Base-by-base conservation (phyloP, 1,284 basidiomycete species). In the Tylopilus sp. region DNA sequence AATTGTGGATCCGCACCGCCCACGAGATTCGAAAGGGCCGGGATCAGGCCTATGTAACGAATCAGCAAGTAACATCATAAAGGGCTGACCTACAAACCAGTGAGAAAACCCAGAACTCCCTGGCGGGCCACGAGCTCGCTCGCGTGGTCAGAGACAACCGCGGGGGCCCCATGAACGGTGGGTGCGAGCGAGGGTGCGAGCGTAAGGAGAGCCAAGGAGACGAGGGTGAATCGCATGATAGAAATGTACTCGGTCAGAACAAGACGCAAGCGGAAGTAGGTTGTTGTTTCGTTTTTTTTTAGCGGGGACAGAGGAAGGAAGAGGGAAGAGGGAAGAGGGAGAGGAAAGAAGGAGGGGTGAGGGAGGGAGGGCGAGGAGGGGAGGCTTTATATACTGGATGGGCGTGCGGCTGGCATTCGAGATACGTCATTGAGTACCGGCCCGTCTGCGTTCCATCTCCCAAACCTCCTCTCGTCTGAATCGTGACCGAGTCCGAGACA, bases 381-480 rank as follows among this genome's bases (percentile, higher is more conserved):
- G 3, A 37, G 15, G 1, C 41, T 39, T 61, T 65, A 66, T 68
- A 64, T 68, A 64, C 29, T 35, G 36, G 16, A 25, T 29, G 4
- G 30, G 4, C 6, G 36, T 15, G 41, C 10, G 34, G 46, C 43
- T 44, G 43, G 15, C 44, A 25, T 25, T 23, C 37, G 8, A 26
- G 15, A 18, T 28, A 55, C 57, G 57, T 62, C 55, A 60, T 36
- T 16, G 50, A 48, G 52, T 52, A 16, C 48, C 48, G 49, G 37
- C 51, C 11, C 70, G 71, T 57, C 77, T 69, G 57, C 66, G 61
- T 42, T 84, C 77, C 79, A 86, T 77, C 66, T 85, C 82, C 74
- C 77, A 82, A 11, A 78, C 61, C 35, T 74, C 73, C 38, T 69
- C 61, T 48, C 45, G 57, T 19, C 29, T 26, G 11, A 34, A 23